Base-by-base conservation (phyloP, 306 rosid species). In the Casuarina cunninghamiana region DNA sequence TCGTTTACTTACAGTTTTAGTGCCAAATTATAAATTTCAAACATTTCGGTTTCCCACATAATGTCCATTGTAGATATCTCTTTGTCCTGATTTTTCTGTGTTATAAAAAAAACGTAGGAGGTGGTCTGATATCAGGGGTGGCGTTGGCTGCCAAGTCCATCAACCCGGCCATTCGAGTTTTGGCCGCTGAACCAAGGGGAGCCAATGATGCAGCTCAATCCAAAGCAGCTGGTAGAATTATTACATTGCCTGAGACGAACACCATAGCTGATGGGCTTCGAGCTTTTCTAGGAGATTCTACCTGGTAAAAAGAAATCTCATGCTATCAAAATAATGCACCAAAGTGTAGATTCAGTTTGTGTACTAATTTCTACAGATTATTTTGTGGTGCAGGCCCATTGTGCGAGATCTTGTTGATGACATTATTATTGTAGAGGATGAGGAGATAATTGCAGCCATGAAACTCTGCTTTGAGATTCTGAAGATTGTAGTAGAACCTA, bases 231-330 rank as follows among this genome's bases (percentile, higher is more conserved):
- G 98, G 95, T 49, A 84, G 87, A 79, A 89, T 89, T 80, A 84
- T 94, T 46, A 89, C 85, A 43, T 81, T 92, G 84, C 75, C 90
- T 0, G 89, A 90, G 84, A 94, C 93, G 81, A 87, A 90, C 79
- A 92, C 97, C 16, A 81, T 94, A 69, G 98, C 98, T 6, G 97
- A 92, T 43, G 97, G 97, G 11, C 98, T 94, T 82, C 84, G 97
- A 79, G 95, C 95, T 49, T 88, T 75, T 79, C 97, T 94, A 6
- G 97, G 98, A 41, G 87, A 92, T 75, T 87, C 83, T 69, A 92
- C 98, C 38, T 94, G 97, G 98, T 92, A 85, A 83, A 50, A 39
- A 41, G 71, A 69, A 78, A 69, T 37, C 53, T 76, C 53, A 26
- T 26, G 19, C 58, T 42, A 51, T 65, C 78, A 53, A 74, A 44